Conservation (phyloP, 202 grass and related monocot genomes). For the Schoenoplectus triqueter region DNA sequence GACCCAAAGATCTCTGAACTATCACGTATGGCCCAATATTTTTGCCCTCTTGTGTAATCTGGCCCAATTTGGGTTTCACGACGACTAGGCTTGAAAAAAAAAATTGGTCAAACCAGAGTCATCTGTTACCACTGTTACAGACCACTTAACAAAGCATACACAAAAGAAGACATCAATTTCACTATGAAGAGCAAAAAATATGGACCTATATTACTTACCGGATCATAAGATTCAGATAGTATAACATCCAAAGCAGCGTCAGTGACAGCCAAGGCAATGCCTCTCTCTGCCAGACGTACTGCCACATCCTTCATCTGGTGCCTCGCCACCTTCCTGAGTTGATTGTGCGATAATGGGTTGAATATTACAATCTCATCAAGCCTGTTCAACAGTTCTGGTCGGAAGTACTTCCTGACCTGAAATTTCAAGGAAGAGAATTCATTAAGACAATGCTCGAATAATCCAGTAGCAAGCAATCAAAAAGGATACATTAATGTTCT, state of each 20-base stretch:
- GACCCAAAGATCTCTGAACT: background rate
- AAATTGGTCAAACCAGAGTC: background rate
- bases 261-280: slow-evolving; percentile 75
- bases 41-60: background rate
- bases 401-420: slow-evolving; percentile 89
- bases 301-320: slow-evolving; percentile 97
- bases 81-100: slow-evolving; percentile 40
- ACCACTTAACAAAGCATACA: background rate
- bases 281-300: slow-evolving; percentile 70
- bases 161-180: background rate
- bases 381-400: slow-evolving; percentile 87
- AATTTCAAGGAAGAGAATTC: background rate
- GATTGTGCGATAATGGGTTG: slow-evolving; percentile 79
- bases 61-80: background rate
- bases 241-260: slow-evolving; percentile 84
- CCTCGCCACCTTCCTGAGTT: slow-evolving; percentile 81
- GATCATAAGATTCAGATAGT: slow-evolving; percentile 75
- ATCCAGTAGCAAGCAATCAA: background rate
- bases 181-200: background rate
- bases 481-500: background rate
- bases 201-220: slow-evolving; percentile 45
- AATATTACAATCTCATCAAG: slow-evolving; percentile 93
- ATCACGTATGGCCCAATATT: background rate
- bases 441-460: background rate
- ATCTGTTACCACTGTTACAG: slow-evolving; percentile 29